A percentile compares a stretch with the other conserved stretches of the same genome.
Evolutionary conservation across 768 basidiomycete species (phyloP).

Genomic region (Sporobolomyces roseus): DNA sequence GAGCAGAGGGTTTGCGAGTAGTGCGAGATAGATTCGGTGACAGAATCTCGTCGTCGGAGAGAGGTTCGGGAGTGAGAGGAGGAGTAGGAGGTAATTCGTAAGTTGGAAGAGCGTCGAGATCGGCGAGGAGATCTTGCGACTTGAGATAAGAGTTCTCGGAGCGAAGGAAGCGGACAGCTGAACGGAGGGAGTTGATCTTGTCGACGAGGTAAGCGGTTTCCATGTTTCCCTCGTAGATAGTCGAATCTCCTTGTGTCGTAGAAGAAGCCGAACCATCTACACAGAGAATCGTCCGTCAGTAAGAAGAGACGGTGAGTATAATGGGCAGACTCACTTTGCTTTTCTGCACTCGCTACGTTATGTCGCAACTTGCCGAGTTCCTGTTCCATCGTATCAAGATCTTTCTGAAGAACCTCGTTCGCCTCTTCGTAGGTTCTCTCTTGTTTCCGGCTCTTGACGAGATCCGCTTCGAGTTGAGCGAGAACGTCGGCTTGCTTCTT

Average conservation of each 20-base stretch:
- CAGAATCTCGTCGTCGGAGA: constrained; percentile 9
- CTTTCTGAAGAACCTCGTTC: constrained; percentile 84
- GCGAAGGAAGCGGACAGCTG: constrained; percentile 86
- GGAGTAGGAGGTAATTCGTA: constrained; percentile 61
- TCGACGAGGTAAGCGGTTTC: constrained; percentile 85
- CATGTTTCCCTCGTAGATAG: constrained; percentile 69
- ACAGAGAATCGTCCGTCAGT: neutral
- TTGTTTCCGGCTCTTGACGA: constrained; percentile 76
- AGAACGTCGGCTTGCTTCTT: constrained; percentile 80
- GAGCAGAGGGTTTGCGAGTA: neutral
- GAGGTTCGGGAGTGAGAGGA: constrained; percentile 58
- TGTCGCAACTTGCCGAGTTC: constrained; percentile 80
- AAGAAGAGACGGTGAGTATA: no score
- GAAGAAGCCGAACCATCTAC: constrained; percentile 51
- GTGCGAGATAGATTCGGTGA: neutral
- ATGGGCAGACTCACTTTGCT: constrained; percentile 59
- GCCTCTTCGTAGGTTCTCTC: constrained; percentile 87
- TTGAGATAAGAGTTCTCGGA: constrained; percentile 90
- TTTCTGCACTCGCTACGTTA: constrained; percentile 57
- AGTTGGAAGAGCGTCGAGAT: constrained; percentile 71
- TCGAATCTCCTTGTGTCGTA: constrained; percentile 56
- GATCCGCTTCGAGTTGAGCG: constrained; percentile 70
- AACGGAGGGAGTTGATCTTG: constrained; percentile 84
- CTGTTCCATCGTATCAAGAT: constrained; percentile 78
- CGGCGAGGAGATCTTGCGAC: constrained; percentile 80